Evolutionary conservation across 805 yeast genomes (phyloP).

Genomic region (Komagataella kurtzmanii): DNA sequence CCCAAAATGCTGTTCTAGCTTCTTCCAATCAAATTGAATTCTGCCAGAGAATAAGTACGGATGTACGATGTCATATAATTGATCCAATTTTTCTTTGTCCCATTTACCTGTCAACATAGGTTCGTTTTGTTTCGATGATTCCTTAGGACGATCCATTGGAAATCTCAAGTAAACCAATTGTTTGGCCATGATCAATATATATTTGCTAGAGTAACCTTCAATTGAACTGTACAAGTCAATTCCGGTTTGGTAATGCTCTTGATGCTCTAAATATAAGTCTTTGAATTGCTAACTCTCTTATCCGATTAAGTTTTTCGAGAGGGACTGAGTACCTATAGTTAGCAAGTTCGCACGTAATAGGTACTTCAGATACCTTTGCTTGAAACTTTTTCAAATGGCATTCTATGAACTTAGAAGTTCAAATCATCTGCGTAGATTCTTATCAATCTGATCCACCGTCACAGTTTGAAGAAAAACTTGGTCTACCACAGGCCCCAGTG

Average conservation of each 20-base stretch:
- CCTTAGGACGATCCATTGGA: background rate
- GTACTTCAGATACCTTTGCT: no score
- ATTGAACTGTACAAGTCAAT: background rate
- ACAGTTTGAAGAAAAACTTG: background rate
- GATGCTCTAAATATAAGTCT: background rate
- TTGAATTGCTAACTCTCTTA: no score
- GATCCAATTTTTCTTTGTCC: background rate
- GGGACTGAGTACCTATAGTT: no score
- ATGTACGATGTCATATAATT: background rate
- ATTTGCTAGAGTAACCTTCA: background rate
- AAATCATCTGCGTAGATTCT: background rate
- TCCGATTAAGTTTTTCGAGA: background rate
- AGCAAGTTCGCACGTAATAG: background rate
- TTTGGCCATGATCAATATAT: background rate
- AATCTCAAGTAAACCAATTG: background rate
- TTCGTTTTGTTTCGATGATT: background rate
- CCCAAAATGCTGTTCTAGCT: background rate
- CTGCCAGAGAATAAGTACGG: background rate
- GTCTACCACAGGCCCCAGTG: constrained; percentile 48
- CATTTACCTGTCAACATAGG: background rate
- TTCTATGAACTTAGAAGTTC: background rate
- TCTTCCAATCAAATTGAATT: background rate
- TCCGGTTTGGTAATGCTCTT: background rate
- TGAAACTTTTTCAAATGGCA: background rate
- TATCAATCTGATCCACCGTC: background rate